Evolutionary conservation across 768 basidiomycete genomes (phyloP), one percentile per base, ranked within the genome.

Genomic region (Hygrophorus russula): DNA sequence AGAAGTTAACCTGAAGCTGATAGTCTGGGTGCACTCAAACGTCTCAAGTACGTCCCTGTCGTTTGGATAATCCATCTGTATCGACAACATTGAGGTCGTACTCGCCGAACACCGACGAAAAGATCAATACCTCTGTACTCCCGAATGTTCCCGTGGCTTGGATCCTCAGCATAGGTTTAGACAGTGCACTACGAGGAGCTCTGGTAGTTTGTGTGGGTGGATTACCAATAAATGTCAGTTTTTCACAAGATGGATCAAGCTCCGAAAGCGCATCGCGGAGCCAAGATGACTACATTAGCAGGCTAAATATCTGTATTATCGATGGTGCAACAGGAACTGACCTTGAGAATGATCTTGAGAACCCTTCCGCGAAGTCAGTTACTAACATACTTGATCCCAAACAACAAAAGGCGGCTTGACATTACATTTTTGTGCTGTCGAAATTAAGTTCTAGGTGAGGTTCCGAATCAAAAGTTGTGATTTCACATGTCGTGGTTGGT

Each of bases 41-140:
- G 80, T 76, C 60, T 96, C 91, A 24, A 97, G 70, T 0, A 98
- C 86, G 39, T 96, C 91, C 38, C 74, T 72, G 54, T 94, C 91
- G 52, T 88, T 91, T 2, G 91, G 91, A 49, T 93, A 98, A 62
- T 99, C 93, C 80, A 97, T 88, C 90, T 93, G 53, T 24, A 12
- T 24, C 14, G 39, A 14, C 50, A 41, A 46, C 31, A 17, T 45
- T 10, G 19, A 20, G 36, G 30, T 36, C 19, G 35, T 20, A 32
- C 18, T 19, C 7, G n/a, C n/a, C 24, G 24, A 27, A 33, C 5
- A 28, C n/a, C 37, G 14, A 41, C 19, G 11, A 37, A 15, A 40
- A 29, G 13, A n/a, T 5, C 5, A 34, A 43, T 36, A 86, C 90
- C 70, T 94, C 87, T 1, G 87, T 86, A 48, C 74, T 84, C 4